A percentile compares a stretch with the other conserved stretches of the same genome.
Evolutionary conservation across 2,329 filamentous ascomycete genomes (phyloP).

Genomic region (Keithomyces neogunnii): DNA sequence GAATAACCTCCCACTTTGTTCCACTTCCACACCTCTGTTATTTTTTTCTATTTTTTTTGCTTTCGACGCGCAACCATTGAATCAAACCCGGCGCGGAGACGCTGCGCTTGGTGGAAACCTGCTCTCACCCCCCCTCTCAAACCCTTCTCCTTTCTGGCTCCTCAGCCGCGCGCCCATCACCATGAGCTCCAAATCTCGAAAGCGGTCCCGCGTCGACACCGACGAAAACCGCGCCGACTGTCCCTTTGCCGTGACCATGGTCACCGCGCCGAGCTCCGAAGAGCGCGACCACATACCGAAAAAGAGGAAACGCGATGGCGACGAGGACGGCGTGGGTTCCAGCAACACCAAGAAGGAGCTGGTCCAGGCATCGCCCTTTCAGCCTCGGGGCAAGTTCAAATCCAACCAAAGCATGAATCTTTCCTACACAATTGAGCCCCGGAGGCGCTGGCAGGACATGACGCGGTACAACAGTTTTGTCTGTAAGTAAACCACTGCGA

Average conservation of each 20-base stretch:
- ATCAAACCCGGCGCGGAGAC: conserved; percentile 3
- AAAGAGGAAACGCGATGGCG: conserved; percentile 38
- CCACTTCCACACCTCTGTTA: background rate
- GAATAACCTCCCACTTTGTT: conserved; percentile 7
- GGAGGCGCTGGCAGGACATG: conserved; percentile 48
- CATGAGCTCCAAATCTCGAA: conserved; percentile 30
- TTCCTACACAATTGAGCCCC: conserved; percentile 44
- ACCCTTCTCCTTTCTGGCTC: conserved; percentile 4
- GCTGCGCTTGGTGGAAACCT: background rate
- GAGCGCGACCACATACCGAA: conserved; percentile 34
- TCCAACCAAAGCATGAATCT: conserved; percentile 45
- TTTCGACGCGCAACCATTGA: background rate
- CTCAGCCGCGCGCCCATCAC: conserved; percentile 8
- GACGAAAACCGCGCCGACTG: conserved; percentile 49
- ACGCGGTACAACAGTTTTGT: conserved; percentile 55
- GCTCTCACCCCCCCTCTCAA: background rate
- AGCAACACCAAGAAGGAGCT: conserved; percentile 32
- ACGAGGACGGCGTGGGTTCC: conserved; percentile 25
- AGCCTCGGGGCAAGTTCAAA: conserved; percentile 46
- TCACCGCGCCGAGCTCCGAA: conserved; percentile 19
- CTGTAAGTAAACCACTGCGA: conserved; percentile 31
- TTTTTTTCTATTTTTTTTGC: background rate
- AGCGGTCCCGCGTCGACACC: conserved; percentile 40
- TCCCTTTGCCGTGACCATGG: conserved; percentile 36
- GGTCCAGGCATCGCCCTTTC: conserved; percentile 45